Evolutionary conservation across 164 flowering plant genomes (phyloP), one percentile per base, ranked within the genome.

Genomic region (Chloranthus sessilifolius): DNA sequence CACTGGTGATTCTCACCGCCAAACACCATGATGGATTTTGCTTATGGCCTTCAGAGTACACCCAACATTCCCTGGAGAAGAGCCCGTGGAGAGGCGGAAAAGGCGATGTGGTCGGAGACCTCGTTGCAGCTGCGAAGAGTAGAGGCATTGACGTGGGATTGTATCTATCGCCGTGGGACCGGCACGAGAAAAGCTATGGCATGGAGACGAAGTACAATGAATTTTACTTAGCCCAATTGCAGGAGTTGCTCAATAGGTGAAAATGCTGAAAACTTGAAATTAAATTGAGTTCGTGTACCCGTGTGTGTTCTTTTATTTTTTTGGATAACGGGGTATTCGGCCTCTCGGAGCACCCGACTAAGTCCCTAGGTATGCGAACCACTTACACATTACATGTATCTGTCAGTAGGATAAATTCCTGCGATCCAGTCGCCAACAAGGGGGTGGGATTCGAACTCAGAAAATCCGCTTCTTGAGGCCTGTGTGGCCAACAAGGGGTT

Each of bases 1-100:
- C 88, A 0, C 71, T 88, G 2, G 58, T 80, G 48, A 83, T 88
- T 19, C 79, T 92, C 43, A 92, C 98, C 0, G 94, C 98, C 9
- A 92, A 92, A 53, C 96, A 92, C 62, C 96, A 88, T 34, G 96
- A 88, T 36, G 98, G 96, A 15, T 92, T 92, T 55, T 88, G 98
- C 59, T 23, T 92, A 27, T 92, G 96, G 98, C 96, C 96, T 27
- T 83, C 95, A 0, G 44, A 69, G 22, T 88, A 80, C 69, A 88
- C 98, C 1, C 75, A 79, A 29, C 94, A 92, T 33, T 88, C 96
- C 14, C 94, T 88, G 6, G 20, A 5, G 1, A 19, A 58, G 2
- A 92, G 96, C 43, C 77, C 81, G 0, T 91, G 92, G 98, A 76
- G 53, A 24, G 51, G 68, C 17, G 98, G 98, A 2, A 62, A 49